Evolutionary conservation across 2,329 filamentous ascomycete genomes (phyloP), one percentile per base, ranked within the genome.

Genomic region (Ceratocystis colombiana): DNA sequence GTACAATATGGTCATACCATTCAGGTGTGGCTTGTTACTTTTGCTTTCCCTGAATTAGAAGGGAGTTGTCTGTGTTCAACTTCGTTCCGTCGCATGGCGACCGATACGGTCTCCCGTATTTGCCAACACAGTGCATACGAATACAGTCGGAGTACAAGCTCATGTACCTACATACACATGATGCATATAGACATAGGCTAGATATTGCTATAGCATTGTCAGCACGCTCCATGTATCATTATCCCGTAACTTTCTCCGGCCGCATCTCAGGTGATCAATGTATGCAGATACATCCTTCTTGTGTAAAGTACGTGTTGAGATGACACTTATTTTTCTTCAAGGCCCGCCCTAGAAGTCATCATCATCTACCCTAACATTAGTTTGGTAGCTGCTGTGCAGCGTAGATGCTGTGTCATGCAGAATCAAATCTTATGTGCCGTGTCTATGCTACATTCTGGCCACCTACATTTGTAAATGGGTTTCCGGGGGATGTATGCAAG

Each of bases 371-470:
- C 20, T 15, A 41, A 2, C 48, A 53, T 22, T 22, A 53, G 22
- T 25, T 28, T 15, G 6, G 48, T 53, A 25, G 48, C 55, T 59
- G 55, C 25, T 8, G 55, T 59, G 28, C 17, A 59, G 30, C 55
- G 30, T 8, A 30, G 55, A 59, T 59, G 55, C 55, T 59, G 55
- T 59, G 55, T 33, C 55, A 59, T 59, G 55, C 55, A 59, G 28
- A 30, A 59, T 59, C 25, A 59, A 59, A 59, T 59, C 15, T 25
- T n/a, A 59, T 1, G 28, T 59, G 30, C 55, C 15, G 25, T 59
- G 55, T 20, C 28, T 59, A 37, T 17, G 33, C 25, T 33, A 37
- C 17, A 30, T 59, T 15, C 55, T 59, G 55, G 25, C 22, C 25
- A 30, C 55, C 55, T 59, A 33, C 30, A 33, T 37, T 10, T 37